phyloP scores from a whole-genome alignment of 2,329 filamentous ascomycete genomes.

The Sarocladium oryzae region DNA sequence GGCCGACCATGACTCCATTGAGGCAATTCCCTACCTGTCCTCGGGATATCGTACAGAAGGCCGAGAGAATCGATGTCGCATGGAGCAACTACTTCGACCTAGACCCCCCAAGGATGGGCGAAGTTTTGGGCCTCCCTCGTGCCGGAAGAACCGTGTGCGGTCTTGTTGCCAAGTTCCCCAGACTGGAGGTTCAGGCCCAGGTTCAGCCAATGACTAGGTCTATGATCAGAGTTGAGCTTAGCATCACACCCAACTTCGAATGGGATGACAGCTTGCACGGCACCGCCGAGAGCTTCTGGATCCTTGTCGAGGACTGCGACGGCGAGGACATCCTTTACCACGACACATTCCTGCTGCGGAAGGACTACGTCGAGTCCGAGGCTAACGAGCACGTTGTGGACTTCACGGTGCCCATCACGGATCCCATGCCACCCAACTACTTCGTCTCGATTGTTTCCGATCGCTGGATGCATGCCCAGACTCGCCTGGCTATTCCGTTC shows the following conservation, averaged over 20 bases:
- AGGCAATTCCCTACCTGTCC: constrained; percentile 83
- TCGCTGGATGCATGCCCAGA: constrained; percentile 97
- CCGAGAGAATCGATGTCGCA: constrained; percentile 88
- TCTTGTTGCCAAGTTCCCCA: constrained; percentile 85
- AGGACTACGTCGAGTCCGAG: constrained; percentile 79
- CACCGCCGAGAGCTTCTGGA: constrained; percentile 88
- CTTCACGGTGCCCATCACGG: constrained; percentile 91
- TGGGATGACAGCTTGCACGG: constrained; percentile 93
- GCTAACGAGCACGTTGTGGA: constrained; percentile 92
- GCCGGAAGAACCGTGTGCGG: constrained; percentile 80
- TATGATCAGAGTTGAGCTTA: constrained; percentile 83
- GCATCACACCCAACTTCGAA: constrained; percentile 87
- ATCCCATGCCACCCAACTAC: constrained; percentile 98
- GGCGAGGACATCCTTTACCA: constrained; percentile 94
- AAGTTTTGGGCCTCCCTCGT: constrained; percentile 84
- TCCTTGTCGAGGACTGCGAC: constrained; percentile 93
- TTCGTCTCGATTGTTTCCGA: constrained; percentile 94
- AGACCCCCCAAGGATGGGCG: constrained; percentile 92
- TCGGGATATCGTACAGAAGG: constrained; percentile 81
- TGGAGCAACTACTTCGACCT: constrained; percentile 95
- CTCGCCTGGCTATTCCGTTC: constrained; percentile 86
- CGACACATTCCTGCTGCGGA: constrained; percentile 86
- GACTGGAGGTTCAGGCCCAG: constrained; percentile 86
- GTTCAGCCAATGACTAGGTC: constrained; percentile 93
- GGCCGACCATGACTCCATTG: constrained; percentile 96